phyloP scores from a whole-genome alignment of 768 basidiomycete species.

The Pilatotrama ljubarskyi region DNA sequence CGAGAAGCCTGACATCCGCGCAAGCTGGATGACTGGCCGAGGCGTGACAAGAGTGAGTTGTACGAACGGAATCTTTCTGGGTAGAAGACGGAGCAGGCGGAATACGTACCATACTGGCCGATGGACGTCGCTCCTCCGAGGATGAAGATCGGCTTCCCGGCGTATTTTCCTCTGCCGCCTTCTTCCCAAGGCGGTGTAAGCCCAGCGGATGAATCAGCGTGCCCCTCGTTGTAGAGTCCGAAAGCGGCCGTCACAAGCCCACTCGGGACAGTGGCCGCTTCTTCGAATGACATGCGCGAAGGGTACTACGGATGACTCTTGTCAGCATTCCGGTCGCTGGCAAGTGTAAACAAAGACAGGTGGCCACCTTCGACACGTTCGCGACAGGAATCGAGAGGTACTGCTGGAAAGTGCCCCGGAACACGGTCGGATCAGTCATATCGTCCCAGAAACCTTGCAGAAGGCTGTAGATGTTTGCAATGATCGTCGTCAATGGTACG shows the following conservation, averaged over 20 bases:
- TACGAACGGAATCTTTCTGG: no score
- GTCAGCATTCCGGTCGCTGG: no score
- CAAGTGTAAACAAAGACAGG: no score
- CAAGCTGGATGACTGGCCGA: constrained; percentile 32
- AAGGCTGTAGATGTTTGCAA: no score
- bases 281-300: constrained; percentile 14
- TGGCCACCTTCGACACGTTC: background rate
- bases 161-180: constrained; percentile 23
- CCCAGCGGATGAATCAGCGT: constrained; percentile 17
- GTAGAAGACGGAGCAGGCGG: background rate
- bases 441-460: no score
- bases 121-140: constrained; percentile 30
- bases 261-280: constrained; percentile 15
- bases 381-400: background rate
- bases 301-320: constrained; percentile 18
- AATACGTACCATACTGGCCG: constrained; percentile 28
- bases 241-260: constrained; percentile 16
- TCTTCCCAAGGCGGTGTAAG: constrained; percentile 26
- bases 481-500: background rate
- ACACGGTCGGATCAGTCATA: background rate
- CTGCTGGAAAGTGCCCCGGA: constrained; percentile 2
- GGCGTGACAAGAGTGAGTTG: no score
- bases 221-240: constrained; percentile 11
- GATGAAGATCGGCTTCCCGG: constrained; percentile 28
- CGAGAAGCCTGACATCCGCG: constrained; percentile 32